These are phyloP conservation scores for Pseudocercospora fuligena DNA, from an alignment of 2,329 filamentous ascomycete species.

Conservation along the genomic window DNA sequence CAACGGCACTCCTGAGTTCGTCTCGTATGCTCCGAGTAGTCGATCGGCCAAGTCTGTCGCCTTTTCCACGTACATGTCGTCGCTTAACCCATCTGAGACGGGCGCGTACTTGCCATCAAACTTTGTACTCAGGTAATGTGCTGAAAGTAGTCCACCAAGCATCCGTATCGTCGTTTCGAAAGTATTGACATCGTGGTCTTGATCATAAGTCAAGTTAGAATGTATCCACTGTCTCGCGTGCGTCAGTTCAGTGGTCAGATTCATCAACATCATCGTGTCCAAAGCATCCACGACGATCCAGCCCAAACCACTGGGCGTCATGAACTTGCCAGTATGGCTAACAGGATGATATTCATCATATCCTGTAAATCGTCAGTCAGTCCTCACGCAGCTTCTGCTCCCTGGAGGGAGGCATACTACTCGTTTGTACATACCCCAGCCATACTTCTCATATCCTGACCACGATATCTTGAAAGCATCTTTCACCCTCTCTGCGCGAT, in stretches of 20 bases:
- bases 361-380: constrained; percentile 44
- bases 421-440: constrained; percentile 73
- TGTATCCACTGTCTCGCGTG: constrained; percentile 90
- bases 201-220: constrained; percentile 79
- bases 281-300: constrained; percentile 98
- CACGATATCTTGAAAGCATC: constrained; percentile 91
- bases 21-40: constrained; percentile 85
- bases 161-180: constrained; percentile 99
- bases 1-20: constrained; percentile 82
- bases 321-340: constrained; percentile 77
- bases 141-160: constrained; percentile 89
- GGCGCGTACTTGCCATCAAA: constrained; percentile 76
- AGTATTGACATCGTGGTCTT: constrained; percentile 93
- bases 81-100: constrained; percentile 72
- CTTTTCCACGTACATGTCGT: constrained; percentile 95
- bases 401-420: constrained; percentile 25
- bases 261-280: constrained; percentile 98
- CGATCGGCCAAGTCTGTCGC: constrained; percentile 90
- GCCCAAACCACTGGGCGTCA: constrained; percentile 86
- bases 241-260: constrained; percentile 81
- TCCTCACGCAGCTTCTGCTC: background rate
- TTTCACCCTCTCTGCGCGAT: constrained; percentile 78
- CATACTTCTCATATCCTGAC: constrained; percentile 89
- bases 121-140: constrained; percentile 82
- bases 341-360: constrained; percentile 87